A percentile compares a stretch with the other conserved stretches of the same genome.
These are phyloP conservation scores for Eremomyces bilateralis DNA, from an alignment of 495 filamentous ascomycete genomes.

Conservation along the genomic window DNA sequence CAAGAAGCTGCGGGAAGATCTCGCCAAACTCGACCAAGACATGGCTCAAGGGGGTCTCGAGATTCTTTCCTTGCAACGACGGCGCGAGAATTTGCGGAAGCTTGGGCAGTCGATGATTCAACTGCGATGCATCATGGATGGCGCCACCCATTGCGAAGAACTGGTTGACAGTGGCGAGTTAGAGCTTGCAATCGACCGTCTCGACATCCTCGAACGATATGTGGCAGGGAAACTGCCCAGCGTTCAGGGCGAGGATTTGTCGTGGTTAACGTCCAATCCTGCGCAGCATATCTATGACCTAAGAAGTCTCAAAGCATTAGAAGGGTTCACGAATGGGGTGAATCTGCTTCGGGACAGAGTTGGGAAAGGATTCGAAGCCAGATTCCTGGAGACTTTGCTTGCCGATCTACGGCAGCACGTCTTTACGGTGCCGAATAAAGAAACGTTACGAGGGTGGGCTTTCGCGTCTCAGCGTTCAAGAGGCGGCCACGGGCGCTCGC, in stretches of 20 bases:
- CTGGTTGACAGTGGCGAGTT: slow-evolving; percentile 62
- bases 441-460: slow-evolving; percentile 62
- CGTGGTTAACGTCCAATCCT: slow-evolving; percentile 7
- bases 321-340: slow-evolving; percentile 59
- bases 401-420: slow-evolving; percentile 66
- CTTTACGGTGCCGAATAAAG: slow-evolving; percentile 42
- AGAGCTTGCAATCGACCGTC: slow-evolving; percentile 51
- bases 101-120: slow-evolving; percentile 67
- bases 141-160: slow-evolving; percentile 53
- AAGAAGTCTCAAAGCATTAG: slow-evolving; percentile 53
- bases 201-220: slow-evolving; percentile 56
- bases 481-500: slow-evolving; percentile 21
- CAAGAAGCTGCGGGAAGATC: slow-evolving; percentile 52
- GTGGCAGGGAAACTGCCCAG: slow-evolving; percentile 35
- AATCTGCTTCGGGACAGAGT: slow-evolving; percentile 53
- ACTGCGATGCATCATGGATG: slow-evolving; percentile 54
- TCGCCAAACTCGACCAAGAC: slow-evolving; percentile 60
- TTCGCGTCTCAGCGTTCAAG: slow-evolving; percentile 38
- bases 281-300: slow-evolving; percentile 38
- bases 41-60: slow-evolving; percentile 76
- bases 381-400: slow-evolving; percentile 59
- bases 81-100: slow-evolving; percentile 66
- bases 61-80: slow-evolving; percentile 58
- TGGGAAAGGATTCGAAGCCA: slow-evolving; percentile 65
- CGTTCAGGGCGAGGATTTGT: slow-evolving; percentile 11